Conservation (phyloP, 495 filamentous ascomycete genomes). For the Neurospora sp. region DNA sequence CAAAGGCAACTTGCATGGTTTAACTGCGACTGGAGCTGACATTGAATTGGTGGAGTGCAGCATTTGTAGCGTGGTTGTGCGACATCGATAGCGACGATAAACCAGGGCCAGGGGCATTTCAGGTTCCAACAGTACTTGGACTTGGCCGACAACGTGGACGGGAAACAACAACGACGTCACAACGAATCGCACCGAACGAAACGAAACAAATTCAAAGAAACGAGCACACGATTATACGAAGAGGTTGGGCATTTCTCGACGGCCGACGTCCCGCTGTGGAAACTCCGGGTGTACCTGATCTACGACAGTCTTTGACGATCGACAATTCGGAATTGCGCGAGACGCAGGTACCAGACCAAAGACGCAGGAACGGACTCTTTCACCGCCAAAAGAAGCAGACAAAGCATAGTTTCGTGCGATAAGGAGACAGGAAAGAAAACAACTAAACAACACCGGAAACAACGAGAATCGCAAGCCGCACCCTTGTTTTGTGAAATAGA, state of each 20-base stretch:
- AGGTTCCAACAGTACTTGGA: background rate
- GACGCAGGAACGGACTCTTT: background rate
- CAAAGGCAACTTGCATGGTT: background rate
- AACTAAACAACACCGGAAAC: background rate
- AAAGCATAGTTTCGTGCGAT: background rate
- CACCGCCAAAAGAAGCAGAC: background rate
- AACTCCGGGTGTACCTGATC: background rate
- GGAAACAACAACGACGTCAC: background rate
- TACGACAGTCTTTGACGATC: background rate
- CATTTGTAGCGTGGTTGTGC: background rate
- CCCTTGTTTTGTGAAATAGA: slow-evolving; percentile 2
- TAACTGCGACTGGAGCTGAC: background rate
- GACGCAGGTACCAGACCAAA: background rate
- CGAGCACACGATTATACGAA: background rate
- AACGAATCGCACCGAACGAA: background rate
- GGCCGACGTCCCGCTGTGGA: background rate
- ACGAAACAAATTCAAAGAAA: background rate
- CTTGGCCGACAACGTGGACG: background rate
- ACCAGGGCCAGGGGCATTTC: background rate
- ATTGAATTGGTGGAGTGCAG: background rate
- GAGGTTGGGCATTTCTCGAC: background rate
- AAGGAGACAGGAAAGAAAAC: background rate
- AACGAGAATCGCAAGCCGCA: background rate
- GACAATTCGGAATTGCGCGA: background rate
- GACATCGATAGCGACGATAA: background rate